phyloP scores from a whole-genome alignment of 495 filamentous ascomycete genomes.

The Hypomontagnella submonticulosa region DNA sequence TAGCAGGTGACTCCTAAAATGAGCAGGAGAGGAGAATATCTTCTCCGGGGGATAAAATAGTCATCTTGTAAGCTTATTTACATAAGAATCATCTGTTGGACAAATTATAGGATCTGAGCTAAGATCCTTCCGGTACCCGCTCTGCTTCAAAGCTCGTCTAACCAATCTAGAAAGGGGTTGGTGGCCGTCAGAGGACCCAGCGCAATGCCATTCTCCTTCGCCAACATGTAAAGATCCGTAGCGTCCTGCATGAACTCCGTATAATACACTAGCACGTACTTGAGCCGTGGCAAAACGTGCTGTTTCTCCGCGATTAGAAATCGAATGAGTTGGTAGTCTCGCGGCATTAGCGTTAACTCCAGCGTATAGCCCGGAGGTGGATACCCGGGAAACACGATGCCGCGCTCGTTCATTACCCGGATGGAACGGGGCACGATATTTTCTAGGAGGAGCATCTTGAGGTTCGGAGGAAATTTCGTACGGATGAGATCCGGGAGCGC shows the following conservation, averaged over 20 bases:
- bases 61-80: not conserved
- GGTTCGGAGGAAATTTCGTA: slow-evolving; percentile 34
- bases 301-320: slow-evolving; percentile 36
- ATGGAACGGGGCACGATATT: slow-evolving; percentile 41
- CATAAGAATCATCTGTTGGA: no score
- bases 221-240: slow-evolving; percentile 9
- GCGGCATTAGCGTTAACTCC: slow-evolving; percentile 33
- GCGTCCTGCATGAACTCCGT: slow-evolving; percentile 15
- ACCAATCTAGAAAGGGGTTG: slow-evolving; percentile 35
- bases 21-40: no score
- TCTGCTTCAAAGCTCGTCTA: slow-evolving; percentile 26
- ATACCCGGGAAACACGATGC: slow-evolving; percentile 37
- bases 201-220: slow-evolving; percentile 29
- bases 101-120: not conserved
- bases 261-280: slow-evolving; percentile 41
- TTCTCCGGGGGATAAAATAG: no score
- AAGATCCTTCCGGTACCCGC: not conserved
- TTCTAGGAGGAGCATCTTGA: slow-evolving; percentile 41
- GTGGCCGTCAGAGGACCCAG: slow-evolving; percentile 20
- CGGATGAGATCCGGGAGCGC: slow-evolving; percentile 28
- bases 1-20: no score
- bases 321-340: slow-evolving; percentile 36
- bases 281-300: slow-evolving; percentile 33
- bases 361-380: slow-evolving; percentile 34
- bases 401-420: slow-evolving; percentile 36